Evolutionary conservation across 2,329 filamentous ascomycete genomes (phyloP), one percentile per base, ranked within the genome.

Genomic region (Alternaria gansuensis): DNA sequence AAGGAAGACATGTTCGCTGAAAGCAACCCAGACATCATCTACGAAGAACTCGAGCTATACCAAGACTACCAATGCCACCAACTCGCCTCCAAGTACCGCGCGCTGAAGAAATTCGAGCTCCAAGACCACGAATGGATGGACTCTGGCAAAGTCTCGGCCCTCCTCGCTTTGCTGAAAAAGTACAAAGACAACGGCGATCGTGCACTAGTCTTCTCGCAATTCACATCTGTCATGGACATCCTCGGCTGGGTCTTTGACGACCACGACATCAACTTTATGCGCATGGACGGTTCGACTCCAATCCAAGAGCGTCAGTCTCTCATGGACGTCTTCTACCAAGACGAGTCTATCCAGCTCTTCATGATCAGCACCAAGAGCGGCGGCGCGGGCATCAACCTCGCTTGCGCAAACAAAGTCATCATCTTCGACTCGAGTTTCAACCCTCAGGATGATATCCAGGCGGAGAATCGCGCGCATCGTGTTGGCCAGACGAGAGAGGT

Each of bases 341-440:
- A 96, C 71, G 79, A 84, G 0, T 83, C 85, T 2, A 96, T 98
- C 51, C 90, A 93, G 0, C 93, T 96, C 0, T 99, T 99, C 77
- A 85, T 99, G 65, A 85, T 99, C 5, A 95, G 91, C 1, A 99
- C 95, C 0, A 94, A 93, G 60, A 93, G 94, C 0, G 95, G 95
- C 51, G 95, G 95, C n/a, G 95, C 94, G 0, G 95, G 95, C 39
- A 96, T 99, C 81, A 99, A 99, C 77, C 81, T 99, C 54, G 95
- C 94, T 7, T 91, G 90, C 34, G 95, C 95, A 4, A 98, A 98
- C 82, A 98, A 97, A 79, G 94, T 99, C 68, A 87, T 99, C 78
- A 95, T 99, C 71, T 97, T 98, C 75, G 95, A 99, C 78, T 90
- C 91, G 64, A 92, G 89, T n/a, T 97, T 97, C 80, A 99, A 99